Conservation (phyloP, 768 basidiomycete species). For the Pleurotus ostreatus region DNA sequence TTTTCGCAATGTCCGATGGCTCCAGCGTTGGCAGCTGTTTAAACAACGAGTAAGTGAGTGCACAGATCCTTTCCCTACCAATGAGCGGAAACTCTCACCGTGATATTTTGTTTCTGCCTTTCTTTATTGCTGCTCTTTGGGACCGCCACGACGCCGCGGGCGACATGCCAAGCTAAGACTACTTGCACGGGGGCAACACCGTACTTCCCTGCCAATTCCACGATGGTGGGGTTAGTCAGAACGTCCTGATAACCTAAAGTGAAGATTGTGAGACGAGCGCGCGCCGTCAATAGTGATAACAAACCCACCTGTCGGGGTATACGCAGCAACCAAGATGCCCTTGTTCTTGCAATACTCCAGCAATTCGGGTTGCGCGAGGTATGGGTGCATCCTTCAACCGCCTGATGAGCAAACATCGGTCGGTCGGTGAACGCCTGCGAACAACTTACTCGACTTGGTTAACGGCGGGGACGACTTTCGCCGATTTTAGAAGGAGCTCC, state of each 20-base stretch:
- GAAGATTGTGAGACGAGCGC: neutral
- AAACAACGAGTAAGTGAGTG: neutral
- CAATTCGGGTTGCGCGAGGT: slow-evolving; percentile 46
- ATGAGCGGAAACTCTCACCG: slow-evolving; percentile 21
- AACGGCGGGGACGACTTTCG: slow-evolving; percentile 40
- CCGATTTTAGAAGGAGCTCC: slow-evolving; percentile 34
- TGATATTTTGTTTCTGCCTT: slow-evolving; percentile 47
- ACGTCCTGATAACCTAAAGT: slow-evolving; percentile 36
- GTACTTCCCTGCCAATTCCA: slow-evolving; percentile 43
- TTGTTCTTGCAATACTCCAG: slow-evolving; percentile 43
- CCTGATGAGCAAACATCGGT: slow-evolving; percentile 17
- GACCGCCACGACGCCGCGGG: slow-evolving; percentile 37
- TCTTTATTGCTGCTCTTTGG: slow-evolving; percentile 44
- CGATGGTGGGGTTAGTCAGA: slow-evolving; percentile 40
- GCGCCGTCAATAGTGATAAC: no score
- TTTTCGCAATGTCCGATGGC: slow-evolving; percentile 39
- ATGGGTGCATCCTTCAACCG: slow-evolving; percentile 33
- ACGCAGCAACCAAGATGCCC: slow-evolving; percentile 47
- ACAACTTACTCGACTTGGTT: slow-evolving; percentile 43
- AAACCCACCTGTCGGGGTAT: slow-evolving; percentile 39
- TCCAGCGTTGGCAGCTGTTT: slow-evolving; percentile 30
- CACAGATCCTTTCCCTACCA: neutral
- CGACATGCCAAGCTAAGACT: slow-evolving; percentile 48
- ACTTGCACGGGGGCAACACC: slow-evolving; percentile 42
- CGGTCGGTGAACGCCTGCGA: neutral